A percentile compares a stretch with the other conserved stretches of the same genome.
phyloP scores from a whole-genome alignment of 768 basidiomycete species.

The Fomitopsis pulvina region DNA sequence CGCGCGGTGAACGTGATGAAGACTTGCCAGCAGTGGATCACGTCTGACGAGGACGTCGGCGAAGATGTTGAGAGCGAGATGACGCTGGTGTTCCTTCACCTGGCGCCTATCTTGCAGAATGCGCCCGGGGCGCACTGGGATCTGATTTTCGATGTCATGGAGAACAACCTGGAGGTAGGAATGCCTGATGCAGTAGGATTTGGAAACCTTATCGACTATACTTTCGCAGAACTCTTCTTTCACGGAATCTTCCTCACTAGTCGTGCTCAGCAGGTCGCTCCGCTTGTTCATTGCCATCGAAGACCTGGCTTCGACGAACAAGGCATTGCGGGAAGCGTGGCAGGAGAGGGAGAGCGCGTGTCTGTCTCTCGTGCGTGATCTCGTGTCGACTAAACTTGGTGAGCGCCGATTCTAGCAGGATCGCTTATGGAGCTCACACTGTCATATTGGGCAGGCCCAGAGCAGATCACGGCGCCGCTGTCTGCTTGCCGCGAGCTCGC shows the following conservation, averaged over 20 bases:
- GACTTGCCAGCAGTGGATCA: slow-evolving; percentile 79
- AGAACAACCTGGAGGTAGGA: slow-evolving; percentile 81
- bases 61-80: slow-evolving; percentile 78
- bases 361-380: slow-evolving; percentile 51
- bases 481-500: slow-evolving; percentile 62
- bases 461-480: slow-evolving; percentile 44
- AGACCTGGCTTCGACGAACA: slow-evolving; percentile 69
- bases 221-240: slow-evolving; percentile 48
- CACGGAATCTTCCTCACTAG: slow-evolving; percentile 49
- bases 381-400: slow-evolving; percentile 54
- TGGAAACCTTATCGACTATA: background rate
- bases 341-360: slow-evolving; percentile 44
- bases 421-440: background rate
- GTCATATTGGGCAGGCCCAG: slow-evolving; percentile 9
- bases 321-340: slow-evolving; percentile 65
- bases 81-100: slow-evolving; percentile 61
- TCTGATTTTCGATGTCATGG: slow-evolving; percentile 82
- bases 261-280: slow-evolving; percentile 64
- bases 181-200: background rate
- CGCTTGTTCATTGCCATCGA: slow-evolving; percentile 59
- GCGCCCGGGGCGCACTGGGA: slow-evolving; percentile 90
- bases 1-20: slow-evolving; percentile 86
- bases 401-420: slow-evolving; percentile 15
- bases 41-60: slow-evolving; percentile 49
- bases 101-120: slow-evolving; percentile 86